Base-by-base conservation (phyloP, 1,139 yeast species). In the Blastobotrys capitulatus region DNA sequence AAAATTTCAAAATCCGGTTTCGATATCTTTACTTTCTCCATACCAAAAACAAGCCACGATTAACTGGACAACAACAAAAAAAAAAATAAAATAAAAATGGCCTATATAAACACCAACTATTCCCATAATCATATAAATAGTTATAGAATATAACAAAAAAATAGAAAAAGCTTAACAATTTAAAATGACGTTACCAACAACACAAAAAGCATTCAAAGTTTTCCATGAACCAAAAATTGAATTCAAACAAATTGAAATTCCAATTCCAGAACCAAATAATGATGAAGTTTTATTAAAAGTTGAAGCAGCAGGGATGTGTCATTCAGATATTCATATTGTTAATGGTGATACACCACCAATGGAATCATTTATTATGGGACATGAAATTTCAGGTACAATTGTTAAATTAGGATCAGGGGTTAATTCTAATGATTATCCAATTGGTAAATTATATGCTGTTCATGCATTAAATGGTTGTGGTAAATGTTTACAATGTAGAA, bases 261-360 rank as follows among this genome's bases (percentile, higher is more conserved):
- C 78, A 2, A 74, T 76, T 12, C 68, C 69, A 2, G 55, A 56
- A 29, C 78, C 80, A 0, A 63, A 60, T 2, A 60, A 62, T 27
- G 63, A 60, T 38, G 71, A 75, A 48, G 68, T 76, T 1, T 64
- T 78, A 18, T 61, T 78, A 43, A 74, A 76, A 58, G 64, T 78
- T 31, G 76, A 74, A 52, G 80, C 78, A 0, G 78, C 78, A 0
- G 82, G 82, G 1, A 66, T 78, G 52, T 78, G 82, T 60, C 72
- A 70, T 56, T 73, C 79, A 50, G 82, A 78, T 57, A 66, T 76
- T 18, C 79, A 76, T 56, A 65, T 76, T 20, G 60, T 77, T 25
- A 44, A 31, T 2, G 41, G 38, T 13, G 32, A 22, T 5, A 35
- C 16, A 15, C 26, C 25, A 19, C 2, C n/a, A 4, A 15, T 10